A percentile compares a stretch with the other conserved stretches of the same genome.
Evolutionary conservation across 2,329 filamentous ascomycete species (phyloP).

Genomic region (Didymella segeticola): DNA sequence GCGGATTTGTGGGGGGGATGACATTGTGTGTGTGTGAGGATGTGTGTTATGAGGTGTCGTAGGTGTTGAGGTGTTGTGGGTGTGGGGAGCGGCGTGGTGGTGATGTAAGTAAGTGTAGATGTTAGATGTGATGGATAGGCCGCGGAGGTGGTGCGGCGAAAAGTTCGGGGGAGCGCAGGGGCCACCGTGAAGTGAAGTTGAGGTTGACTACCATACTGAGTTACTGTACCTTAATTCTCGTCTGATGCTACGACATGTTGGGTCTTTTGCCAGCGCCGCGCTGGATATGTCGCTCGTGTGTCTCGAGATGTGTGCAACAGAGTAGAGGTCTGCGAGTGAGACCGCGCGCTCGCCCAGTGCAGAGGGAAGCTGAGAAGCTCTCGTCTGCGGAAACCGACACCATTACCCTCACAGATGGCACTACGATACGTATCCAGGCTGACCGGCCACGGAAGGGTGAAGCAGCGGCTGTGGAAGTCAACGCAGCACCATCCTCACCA

Average conservation of each 20-base stretch:
- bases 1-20: conserved; percentile 62
- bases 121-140: neutral
- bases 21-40: conserved; percentile 34
- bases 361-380: neutral
- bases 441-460: neutral
- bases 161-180: conserved; percentile 15
- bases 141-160: conserved; percentile 15
- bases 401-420: conserved; percentile 15
- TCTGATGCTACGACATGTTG: conserved; percentile 2
- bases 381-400: neutral
- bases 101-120: neutral
- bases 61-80: neutral
- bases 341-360: conserved; percentile 4
- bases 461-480: neutral
- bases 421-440: conserved; percentile 11
- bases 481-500: neutral
- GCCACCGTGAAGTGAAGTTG: neutral
- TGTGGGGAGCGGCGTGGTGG: neutral
- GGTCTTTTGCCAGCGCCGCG: conserved; percentile 1
- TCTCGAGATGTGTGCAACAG: neutral
- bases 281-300: conserved; percentile 4
- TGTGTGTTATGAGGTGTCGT: neutral
- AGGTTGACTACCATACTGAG: too few species aligned
- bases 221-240: too few species aligned
- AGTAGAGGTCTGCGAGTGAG: conserved; percentile 4